Evolutionary conservation across 106 monocot genomes (phyloP), one percentile per base, ranked within the genome.

Genomic region (Iris macrosiphon): DNA sequence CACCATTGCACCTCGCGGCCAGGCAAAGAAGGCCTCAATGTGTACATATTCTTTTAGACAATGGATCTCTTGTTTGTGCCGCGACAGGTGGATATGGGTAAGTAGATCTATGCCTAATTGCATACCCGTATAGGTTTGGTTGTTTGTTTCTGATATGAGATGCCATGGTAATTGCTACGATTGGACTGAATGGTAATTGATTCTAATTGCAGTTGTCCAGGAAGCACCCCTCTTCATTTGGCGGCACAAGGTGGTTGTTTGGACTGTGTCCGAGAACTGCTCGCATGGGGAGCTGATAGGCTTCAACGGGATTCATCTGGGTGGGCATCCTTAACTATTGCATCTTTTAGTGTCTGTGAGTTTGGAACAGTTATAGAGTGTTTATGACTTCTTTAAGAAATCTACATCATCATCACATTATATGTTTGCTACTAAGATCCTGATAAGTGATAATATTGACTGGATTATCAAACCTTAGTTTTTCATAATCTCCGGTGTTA

Each of bases 261-360:
- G 67, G 84, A 80, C 40, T 89, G 89, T 59, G 56, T 84, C 13
- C 67, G 89, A 23, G 74, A 66, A 43, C 68, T 89, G 70, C 79
- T 89, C 10, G 73, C 89, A 13, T 80, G 89, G 89, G 89, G 89
- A 21, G 89, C 84, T 25, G 84, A 89, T 72, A 65, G 89, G n/a
- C 67, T 71, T 26, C 79, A 79, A 19, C 71, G 64, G 21, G 89
- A 89, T 60, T 63, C 77, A 7, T 58, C 80, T 45, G 89, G 89
- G 89, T 89, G n/a, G n/a, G n/a, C n/a, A n/a, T n/a, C n/a, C n/a
- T 18, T 34, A 12, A 30, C 1, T 17, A n/a, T 13, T 5, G 12
- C 17, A 26, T 30, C 7, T n/a, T n/a, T n/a, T n/a, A n/a, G n/a
- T n/a, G n/a, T n/a, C n/a, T n/a, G n/a, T n/a, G n/a, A n/a, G n/a